These are phyloP conservation scores for Neurospora sp. DNA, from an alignment of 495 filamentous ascomycete genomes.

Conservation along the genomic window DNA sequence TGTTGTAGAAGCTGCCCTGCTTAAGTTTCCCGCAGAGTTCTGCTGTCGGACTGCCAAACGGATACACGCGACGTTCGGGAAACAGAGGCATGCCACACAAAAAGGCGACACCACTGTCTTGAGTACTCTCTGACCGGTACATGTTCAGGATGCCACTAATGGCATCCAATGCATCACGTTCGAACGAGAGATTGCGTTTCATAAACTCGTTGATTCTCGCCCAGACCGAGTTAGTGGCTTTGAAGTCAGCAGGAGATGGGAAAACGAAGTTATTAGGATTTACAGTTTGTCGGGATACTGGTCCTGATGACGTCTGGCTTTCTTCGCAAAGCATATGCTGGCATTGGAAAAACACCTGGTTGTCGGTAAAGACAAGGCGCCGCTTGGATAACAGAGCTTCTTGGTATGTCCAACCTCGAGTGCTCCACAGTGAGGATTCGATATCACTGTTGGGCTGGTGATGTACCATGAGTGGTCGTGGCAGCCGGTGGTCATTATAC, in stretches of 20 bases:
- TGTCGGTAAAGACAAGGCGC: constrained; percentile 1
- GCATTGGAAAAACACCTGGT: background rate
- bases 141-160: background rate
- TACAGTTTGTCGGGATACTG: background rate
- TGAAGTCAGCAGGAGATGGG: background rate
- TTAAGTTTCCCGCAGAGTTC: background rate
- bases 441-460: background rate
- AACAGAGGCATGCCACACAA: background rate
- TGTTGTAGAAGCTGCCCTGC: background rate
- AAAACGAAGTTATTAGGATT: background rate
- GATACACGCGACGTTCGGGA: background rate
- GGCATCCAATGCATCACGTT: background rate
- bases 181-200: background rate
- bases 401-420: constrained; percentile 4
- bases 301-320: background rate
- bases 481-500: background rate
- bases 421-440: background rate
- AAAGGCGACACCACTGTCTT: background rate
- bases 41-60: background rate
- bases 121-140: background rate
- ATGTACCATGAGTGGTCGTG: background rate
- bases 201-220: background rate
- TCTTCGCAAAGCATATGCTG: background rate
- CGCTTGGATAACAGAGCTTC: background rate
- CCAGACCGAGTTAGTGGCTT: background rate